Conservation (phyloP, 2,329 filamentous ascomycete genomes). For the Ceratocystiopsis minuta region DNA sequence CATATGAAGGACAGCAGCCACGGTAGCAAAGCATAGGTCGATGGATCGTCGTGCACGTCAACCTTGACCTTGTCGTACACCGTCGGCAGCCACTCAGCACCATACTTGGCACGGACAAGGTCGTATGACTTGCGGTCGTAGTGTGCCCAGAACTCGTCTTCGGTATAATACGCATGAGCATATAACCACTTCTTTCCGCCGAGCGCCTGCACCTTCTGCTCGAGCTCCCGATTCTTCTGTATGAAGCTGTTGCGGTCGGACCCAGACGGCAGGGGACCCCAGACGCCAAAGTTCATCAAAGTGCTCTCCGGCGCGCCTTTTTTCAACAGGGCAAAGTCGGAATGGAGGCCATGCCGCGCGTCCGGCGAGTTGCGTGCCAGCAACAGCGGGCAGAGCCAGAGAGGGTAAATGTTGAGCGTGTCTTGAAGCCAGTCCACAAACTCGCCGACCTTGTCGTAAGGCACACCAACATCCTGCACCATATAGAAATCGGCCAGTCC, state of each 20-base stretch:
- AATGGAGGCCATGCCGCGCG: slow-evolving; percentile 27
- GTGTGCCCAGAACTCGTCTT: slow-evolving; percentile 49
- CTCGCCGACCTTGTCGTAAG: slow-evolving; percentile 22
- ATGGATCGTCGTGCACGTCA: slow-evolving; percentile 19
- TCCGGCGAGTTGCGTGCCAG: slow-evolving; percentile 23
- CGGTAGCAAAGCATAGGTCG: slow-evolving; percentile 14
- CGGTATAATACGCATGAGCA: slow-evolving; percentile 48
- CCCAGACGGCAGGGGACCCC: slow-evolving; percentile 27
- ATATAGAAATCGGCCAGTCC: slow-evolving; percentile 42
- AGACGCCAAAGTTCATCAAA: slow-evolving; percentile 45
- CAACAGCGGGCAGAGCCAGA: slow-evolving; percentile 38
- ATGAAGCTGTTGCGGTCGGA: slow-evolving; percentile 28
- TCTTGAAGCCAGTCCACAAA: slow-evolving; percentile 30
- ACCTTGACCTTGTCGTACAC: slow-evolving; percentile 52
- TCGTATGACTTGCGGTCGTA: slow-evolving; percentile 46
- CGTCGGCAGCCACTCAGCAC: slow-evolving; percentile 38
- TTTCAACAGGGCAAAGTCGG: slow-evolving; percentile 23
- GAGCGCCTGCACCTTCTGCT: slow-evolving; percentile 37
- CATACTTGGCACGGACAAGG: slow-evolving; percentile 36
- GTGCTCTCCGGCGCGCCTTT: slow-evolving; percentile 13
- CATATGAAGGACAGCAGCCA: slow-evolving; percentile 17
- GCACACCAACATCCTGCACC: slow-evolving; percentile 44
- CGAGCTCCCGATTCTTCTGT: slow-evolving; percentile 38
- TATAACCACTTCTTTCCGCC: slow-evolving; percentile 55
- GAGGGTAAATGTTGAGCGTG: slow-evolving; percentile 30